Conservation (phyloP, 768 basidiomycete genomes). For the Xerocomellus intermedius region DNA sequence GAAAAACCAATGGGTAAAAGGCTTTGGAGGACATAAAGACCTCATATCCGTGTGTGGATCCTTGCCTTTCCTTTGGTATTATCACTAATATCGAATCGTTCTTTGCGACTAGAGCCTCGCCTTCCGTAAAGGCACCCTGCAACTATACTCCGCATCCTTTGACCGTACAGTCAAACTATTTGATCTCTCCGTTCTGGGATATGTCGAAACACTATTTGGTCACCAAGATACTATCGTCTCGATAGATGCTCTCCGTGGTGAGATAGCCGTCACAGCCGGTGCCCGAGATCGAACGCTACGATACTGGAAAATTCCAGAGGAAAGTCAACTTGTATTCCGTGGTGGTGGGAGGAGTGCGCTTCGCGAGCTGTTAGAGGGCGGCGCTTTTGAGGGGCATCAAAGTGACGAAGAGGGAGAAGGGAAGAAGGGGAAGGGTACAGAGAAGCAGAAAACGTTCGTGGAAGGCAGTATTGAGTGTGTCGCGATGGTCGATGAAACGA, state of each 20-base stretch:
- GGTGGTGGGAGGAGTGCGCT: slow-evolving; percentile 87
- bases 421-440: slow-evolving; percentile 30
- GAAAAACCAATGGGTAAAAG: slow-evolving; percentile 72
- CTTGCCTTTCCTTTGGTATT: slow-evolving; percentile 38
- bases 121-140: slow-evolving; percentile 73
- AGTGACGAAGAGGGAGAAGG: slow-evolving; percentile 46
- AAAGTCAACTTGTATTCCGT: slow-evolving; percentile 92
- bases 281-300: slow-evolving; percentile 88
- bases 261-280: slow-evolving; percentile 85
- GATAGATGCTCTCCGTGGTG: slow-evolving; percentile 78
- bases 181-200: slow-evolving; percentile 80
- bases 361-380: slow-evolving; percentile 79
- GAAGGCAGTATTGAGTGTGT: slow-evolving; percentile 93
- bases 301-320: slow-evolving; percentile 96
- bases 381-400: slow-evolving; percentile 54
- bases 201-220: slow-evolving; percentile 95
- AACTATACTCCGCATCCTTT: slow-evolving; percentile 71
- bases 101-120: slow-evolving; percentile 52
- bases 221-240: slow-evolving; percentile 87
- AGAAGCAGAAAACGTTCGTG: slow-evolving; percentile 48
- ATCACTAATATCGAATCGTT: not conserved
- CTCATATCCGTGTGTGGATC: slow-evolving; percentile 58
- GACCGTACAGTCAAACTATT: slow-evolving; percentile 91
- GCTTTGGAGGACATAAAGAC: slow-evolving; percentile 77
- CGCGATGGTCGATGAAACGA: slow-evolving; percentile 92